Base-by-base conservation (phyloP, 2,329 filamentous ascomycete species). In the Nakataea oryzae region DNA sequence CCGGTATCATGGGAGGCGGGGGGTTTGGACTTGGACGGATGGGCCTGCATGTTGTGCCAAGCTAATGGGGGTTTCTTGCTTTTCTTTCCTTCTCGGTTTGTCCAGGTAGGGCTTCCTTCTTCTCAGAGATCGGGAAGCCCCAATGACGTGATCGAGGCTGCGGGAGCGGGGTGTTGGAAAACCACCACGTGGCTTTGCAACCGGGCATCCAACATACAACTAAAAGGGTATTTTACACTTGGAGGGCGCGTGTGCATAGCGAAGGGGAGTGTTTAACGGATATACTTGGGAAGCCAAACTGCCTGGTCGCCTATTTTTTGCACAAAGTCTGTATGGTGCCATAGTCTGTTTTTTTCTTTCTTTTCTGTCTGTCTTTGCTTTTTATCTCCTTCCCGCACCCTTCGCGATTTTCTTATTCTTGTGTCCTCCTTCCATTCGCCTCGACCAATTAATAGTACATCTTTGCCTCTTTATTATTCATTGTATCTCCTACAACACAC, bases 211-310 rank as follows among this genome's bases (percentile, higher is more conserved):
- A 56, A 56, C 26, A 28, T 11, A 56, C 9, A 56, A 56, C 24
- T 26, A 56, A 29, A 29, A 56, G 28, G 28, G 54, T 30, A 58
- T n/a, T 32, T n/a, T 29, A 58, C 56, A 58, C 56, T 57, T 58
- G 56, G 56, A 58, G 28, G 56, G 54, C 54, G 54, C 54, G 58
- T 61, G 59, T 61, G 59, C 59, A 61, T 61, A 61, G 59, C 59
- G 59, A 61, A 54, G n/a, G 30, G 30, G 59, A 47, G 59, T 21
- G 47, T 61, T 41, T 56, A 61, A 54, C 29, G 59, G 59, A 54
- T 61, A 61, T 55, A 60, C 50, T 61, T 50, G 58, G 32, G 24
- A 26, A 14, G 12, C 21, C 41, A 17, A 50, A 50, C 41, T 50
- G 41, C 41, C 41, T 50, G 41, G 41, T 50, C 41, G 41, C 24